phyloP scores from a whole-genome alignment of 805 yeast species.

The Candida jianshihensis region DNA sequence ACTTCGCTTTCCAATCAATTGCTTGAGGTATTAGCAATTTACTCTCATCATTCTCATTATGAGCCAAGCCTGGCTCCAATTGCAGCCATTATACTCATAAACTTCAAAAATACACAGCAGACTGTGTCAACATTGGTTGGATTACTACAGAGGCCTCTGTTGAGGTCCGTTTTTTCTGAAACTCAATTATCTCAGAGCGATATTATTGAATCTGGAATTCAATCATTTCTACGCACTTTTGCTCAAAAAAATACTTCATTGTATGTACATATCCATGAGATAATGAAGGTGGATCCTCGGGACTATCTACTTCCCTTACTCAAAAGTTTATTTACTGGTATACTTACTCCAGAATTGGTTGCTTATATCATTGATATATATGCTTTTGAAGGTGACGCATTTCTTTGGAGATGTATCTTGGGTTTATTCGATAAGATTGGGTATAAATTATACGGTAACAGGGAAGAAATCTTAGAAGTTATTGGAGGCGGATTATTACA shows the following conservation, averaged over 20 bases:
- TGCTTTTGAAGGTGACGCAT: conserved; percentile 54
- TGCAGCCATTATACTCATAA: conserved; percentile 35
- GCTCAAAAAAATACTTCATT: conserved; percentile 37
- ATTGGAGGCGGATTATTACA: conserved; percentile 30
- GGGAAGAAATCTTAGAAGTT: conserved; percentile 35
- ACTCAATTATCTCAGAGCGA: conserved; percentile 13
- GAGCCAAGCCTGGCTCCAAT: conserved; percentile 31
- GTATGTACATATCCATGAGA: conserved; percentile 39
- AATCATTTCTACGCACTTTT: conserved; percentile 43
- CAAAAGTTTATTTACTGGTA: conserved; percentile 37
- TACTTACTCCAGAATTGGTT: conserved; percentile 39
- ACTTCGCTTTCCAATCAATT: conserved; percentile 27
- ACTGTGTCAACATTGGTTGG: conserved; percentile 35
- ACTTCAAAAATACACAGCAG: conserved; percentile 27
- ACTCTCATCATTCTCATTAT: conserved; percentile 25
- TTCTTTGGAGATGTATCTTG: conserved; percentile 45
- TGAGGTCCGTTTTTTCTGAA: conserved; percentile 25
- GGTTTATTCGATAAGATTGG: conserved; percentile 44
- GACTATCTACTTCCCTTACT: conserved; percentile 39
- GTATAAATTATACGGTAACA: conserved; percentile 45
- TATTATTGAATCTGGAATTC: conserved; percentile 30
- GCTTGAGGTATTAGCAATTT: conserved; percentile 27
- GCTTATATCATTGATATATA: conserved; percentile 49
- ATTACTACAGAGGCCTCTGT: conserved; percentile 28
- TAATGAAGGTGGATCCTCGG: conserved; percentile 32